phyloP scores from a whole-genome alignment of 768 basidiomycete species.

The Hortiboletus campestris region DNA sequence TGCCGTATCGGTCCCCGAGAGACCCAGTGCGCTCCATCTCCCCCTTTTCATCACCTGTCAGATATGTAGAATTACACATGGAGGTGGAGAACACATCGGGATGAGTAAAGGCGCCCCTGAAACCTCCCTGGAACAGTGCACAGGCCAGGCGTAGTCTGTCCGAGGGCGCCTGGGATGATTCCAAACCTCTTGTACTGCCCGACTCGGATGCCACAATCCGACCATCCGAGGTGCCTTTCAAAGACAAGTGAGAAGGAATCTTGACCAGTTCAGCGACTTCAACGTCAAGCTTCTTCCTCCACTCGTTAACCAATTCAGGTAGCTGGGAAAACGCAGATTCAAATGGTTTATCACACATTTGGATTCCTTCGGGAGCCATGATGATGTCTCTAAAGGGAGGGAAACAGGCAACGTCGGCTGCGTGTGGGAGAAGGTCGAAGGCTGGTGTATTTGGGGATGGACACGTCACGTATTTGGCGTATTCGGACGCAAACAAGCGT shows the following conservation, averaged over 20 bases:
- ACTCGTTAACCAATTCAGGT: neutral
- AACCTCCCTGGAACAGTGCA: neutral
- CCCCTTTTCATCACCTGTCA: too few relatives aligned
- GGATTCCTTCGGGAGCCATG: neutral
- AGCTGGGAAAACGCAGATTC: neutral
- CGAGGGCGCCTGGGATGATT: neutral
- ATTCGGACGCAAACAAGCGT: neutral
- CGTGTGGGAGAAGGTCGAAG: neutral
- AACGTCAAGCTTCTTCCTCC: neutral
- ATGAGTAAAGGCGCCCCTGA: neutral
- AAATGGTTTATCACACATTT: neutral
- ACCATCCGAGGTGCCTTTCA: neutral
- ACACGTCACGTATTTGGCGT: neutral
- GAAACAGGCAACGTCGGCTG: neutral
- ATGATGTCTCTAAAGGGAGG: neutral
- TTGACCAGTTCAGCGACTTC: too few relatives aligned
- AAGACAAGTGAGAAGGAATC: too few relatives aligned
- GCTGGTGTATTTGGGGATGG: neutral
- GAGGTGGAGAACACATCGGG: neutral
- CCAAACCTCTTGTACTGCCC: neutral
- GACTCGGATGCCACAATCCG: neutral
- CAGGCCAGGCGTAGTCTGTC: slow-evolving; percentile 8
- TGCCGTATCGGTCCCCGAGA: neutral
- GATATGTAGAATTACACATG: neutral
- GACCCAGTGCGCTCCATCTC: neutral